Evolutionary conservation across 345 rosid species (phyloP).

Genomic region (Populus euphratica): DNA sequence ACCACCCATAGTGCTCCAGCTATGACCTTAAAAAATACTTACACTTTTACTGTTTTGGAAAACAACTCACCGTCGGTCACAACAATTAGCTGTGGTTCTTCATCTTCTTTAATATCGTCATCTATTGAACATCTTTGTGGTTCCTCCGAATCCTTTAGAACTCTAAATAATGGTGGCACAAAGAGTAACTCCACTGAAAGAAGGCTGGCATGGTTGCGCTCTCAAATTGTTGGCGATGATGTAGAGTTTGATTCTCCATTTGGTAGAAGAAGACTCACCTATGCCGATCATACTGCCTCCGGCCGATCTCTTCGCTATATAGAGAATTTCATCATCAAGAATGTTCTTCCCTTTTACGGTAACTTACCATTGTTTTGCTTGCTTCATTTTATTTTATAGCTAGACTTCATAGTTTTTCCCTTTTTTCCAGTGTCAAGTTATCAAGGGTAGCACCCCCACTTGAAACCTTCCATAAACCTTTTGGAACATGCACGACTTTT

Average conservation of each 20-base stretch:
- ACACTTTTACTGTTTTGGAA: not conserved
- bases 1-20: not conserved
- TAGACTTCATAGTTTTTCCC: not conserved
- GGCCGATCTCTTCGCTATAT: slow-evolving; percentile 46
- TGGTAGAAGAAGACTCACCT: slow-evolving; percentile 42
- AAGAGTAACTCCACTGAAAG: slow-evolving; percentile 13
- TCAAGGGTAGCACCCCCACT: not conserved
- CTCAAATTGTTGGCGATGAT: slow-evolving; percentile 45
- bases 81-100: not conserved
- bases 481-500: too few relatives aligned
- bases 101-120: not conserved
- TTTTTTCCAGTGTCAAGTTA: too few relatives aligned
- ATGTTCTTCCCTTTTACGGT: slow-evolving; percentile 62
- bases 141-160: slow-evolving; percentile 10
- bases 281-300: slow-evolving; percentile 65
- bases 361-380: not conserved
- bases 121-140: not conserved
- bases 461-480: not conserved
- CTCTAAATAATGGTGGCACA: slow-evolving; percentile 29
- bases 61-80: not conserved
- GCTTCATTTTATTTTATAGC: too few relatives aligned
- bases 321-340: slow-evolving; percentile 45
- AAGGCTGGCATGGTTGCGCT: slow-evolving; percentile 43
- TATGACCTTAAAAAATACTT: not conserved
- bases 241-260: slow-evolving; percentile 48